Base-by-base conservation (phyloP, 768 basidiomycete species). In the Lentinula aciculospora region DNA sequence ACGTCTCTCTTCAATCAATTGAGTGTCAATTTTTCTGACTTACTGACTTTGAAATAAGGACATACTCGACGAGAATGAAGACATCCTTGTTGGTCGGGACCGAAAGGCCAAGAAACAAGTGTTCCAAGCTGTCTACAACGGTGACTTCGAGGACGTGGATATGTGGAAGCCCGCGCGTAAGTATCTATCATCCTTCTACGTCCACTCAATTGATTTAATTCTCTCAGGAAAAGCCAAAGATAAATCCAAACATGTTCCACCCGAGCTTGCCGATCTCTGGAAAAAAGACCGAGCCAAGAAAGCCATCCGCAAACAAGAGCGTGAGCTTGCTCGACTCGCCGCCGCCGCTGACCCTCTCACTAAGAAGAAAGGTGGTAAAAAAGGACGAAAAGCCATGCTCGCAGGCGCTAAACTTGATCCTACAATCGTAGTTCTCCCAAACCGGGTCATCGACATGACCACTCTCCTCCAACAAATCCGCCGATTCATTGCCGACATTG, bases 221-320 rank as follows among this genome's bases (percentile, higher is more conserved):
- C 25, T 57, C 29, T 17, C 61, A 75, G 73, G 65, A 66, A 79
- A 76, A 59, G 71, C 72, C 29, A 84, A 81, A 64, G 83, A 85
- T 64, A 80, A 77, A 62, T 67, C 75, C 57, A 79, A 75, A 60
- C 71, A 74, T 46, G 63, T 89, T 10, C 82, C 89, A 0, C 64
- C 72, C 1, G 78, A 84, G 5, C 76, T 97, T 7, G 77, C 75
- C 53, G 80, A 72, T 0, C 85, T 84, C 58, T 97, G 93, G 93
- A 81, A 83, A 45, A 80, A 80, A 47, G 95, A 98, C 66, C 90
- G 93, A 1, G 72, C 76, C 53, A 88, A 85, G 74, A 98, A 97
- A 67, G 92, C 92, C 0, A 84, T 85, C 57, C 68, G 74, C 65
- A 96, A 92, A 67, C 78, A 74, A 2, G 75, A 79, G 15, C 85